Evolutionary conservation across 192 early-diverging fungal genomes (phyloP).

Genomic region (Allomyces macrogynus): DNA sequence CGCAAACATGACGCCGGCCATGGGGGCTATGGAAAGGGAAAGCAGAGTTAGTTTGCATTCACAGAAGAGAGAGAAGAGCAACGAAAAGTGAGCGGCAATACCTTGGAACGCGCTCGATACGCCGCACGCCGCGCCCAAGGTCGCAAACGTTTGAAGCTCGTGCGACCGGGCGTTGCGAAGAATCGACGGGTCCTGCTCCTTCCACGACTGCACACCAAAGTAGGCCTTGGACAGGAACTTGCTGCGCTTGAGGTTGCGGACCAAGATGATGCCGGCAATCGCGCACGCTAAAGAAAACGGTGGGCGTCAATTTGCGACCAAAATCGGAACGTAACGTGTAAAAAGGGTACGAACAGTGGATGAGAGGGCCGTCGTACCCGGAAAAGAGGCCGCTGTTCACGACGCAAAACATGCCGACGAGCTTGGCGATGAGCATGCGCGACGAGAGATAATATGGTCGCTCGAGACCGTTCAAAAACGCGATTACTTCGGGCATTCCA

Average conservation of each 20-base stretch:
- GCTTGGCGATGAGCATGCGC: background rate
- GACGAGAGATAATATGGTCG: background rate
- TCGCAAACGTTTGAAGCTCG: background rate
- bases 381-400: background rate
- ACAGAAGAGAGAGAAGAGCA: background rate
- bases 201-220: background rate
- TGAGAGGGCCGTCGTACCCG: background rate
- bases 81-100: background rate
- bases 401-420: background rate
- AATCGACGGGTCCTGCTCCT: background rate
- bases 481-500: no score
- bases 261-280: background rate
- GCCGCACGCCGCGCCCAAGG: background rate
- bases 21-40: background rate
- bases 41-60: background rate
- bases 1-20: background rate
- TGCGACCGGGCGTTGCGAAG: background rate
- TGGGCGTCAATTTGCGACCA: background rate
- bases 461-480: background rate
- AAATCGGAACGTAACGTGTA: background rate
- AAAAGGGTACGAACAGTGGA: background rate
- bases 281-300: background rate
- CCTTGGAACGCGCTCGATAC: background rate
- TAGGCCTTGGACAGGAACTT: background rate
- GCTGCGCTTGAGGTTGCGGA: background rate